These are phyloP conservation scores for Dovyalis caffra DNA, from an alignment of 345 rosid species.

Conservation along the genomic window DNA sequence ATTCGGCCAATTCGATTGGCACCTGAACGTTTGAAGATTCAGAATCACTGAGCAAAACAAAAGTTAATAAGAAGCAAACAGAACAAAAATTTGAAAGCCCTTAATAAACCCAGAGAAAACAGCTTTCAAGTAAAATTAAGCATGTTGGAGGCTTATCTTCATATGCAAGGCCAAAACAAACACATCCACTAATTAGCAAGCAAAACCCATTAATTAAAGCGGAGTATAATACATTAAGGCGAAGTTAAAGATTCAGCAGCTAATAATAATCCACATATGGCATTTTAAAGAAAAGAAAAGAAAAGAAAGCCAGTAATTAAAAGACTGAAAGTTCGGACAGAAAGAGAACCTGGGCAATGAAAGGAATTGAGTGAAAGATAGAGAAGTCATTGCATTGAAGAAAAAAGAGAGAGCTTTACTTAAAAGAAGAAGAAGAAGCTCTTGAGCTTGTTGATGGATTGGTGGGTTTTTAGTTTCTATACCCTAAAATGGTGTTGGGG, in stretches of 20 bases:
- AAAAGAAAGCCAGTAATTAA: slow-evolving; percentile 1
- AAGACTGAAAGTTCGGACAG: slow-evolving; percentile 15
- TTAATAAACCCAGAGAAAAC: neutral
- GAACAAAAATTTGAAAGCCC: neutral
- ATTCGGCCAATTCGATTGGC: slow-evolving; percentile 39
- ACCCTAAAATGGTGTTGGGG: neutral
- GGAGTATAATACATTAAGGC: neutral
- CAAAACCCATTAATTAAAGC: neutral
- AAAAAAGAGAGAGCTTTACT: too few relatives aligned
- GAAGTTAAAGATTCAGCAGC: neutral
- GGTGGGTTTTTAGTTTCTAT: neutral
- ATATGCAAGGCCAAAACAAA: neutral
- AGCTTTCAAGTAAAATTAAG: neutral
- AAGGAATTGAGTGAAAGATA: slow-evolving; percentile 57
- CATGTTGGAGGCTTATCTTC: neutral
- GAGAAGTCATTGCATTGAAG: slow-evolving; percentile 49
- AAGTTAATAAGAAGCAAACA: neutral
- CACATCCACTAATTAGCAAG: neutral
- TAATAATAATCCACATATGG: neutral
- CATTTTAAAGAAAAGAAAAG: neutral
- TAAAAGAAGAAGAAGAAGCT: too few relatives aligned
- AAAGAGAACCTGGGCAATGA: slow-evolving; percentile 59
- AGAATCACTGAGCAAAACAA: neutral
- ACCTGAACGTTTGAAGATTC: slow-evolving; percentile 37
- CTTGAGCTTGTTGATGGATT: neutral